Evolutionary conservation across 306 rosid genomes (phyloP).

Genomic region (Trichosanthes cucumerina): DNA sequence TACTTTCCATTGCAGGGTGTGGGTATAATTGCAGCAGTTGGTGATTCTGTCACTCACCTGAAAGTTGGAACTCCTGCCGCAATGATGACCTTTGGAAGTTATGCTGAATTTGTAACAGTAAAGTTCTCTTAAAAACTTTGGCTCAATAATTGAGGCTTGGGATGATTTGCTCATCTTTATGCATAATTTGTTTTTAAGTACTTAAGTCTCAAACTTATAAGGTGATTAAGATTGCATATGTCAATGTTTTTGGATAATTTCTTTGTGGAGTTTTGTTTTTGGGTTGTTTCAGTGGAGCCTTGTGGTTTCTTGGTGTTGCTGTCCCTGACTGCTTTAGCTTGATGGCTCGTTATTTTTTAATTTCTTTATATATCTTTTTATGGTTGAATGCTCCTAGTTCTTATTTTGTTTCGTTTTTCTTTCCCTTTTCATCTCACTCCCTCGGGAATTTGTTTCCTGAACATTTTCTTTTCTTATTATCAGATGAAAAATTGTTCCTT

Average conservation of each 20-base stretch:
- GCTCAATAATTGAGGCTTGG: not conserved
- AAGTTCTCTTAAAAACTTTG: not conserved
- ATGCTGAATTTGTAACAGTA: conserved; percentile 71
- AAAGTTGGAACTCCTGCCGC: conserved; percentile 85
- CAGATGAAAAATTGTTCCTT: not conserved
- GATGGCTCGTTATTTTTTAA: not conserved
- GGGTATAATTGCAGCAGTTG: conserved; percentile 82
- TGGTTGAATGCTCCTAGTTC: not conserved
- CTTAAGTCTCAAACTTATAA: not conserved
- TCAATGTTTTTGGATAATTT: not conserved
- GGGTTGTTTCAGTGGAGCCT: not conserved
- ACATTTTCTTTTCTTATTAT: not conserved
- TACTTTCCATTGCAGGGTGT: conserved; percentile 52
- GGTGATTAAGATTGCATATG: not conserved
- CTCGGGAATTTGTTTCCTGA: not conserved
- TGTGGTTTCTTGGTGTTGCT: not conserved
- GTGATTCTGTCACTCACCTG: conserved; percentile 61
- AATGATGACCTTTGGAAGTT: conserved; percentile 84
- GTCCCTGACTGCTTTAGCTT: not conserved
- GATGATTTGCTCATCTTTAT: not conserved
- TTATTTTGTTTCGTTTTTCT: not conserved
- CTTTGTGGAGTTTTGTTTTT: not conserved
- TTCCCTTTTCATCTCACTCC: not conserved
- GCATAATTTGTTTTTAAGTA: not conserved
- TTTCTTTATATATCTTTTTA: not conserved